Conservation (phyloP, 768 basidiomycete genomes). For the Cystofilobasidium bisporidii region DNA sequence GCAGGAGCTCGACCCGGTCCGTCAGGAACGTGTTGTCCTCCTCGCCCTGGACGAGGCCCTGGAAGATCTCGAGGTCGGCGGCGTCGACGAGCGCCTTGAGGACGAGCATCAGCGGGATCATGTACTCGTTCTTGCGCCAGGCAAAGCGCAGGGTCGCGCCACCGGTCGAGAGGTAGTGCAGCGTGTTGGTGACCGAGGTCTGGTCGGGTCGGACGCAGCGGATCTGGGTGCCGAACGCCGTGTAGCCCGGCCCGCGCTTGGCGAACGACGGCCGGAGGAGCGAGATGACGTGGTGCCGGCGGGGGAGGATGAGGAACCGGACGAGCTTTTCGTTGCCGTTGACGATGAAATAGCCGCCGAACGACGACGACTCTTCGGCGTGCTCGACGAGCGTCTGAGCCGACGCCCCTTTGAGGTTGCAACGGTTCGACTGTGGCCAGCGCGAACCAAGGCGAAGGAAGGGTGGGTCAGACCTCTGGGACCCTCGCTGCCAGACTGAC, state of each 20-base stretch:
- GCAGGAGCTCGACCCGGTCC: constrained; percentile 85
- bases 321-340: constrained; percentile 99
- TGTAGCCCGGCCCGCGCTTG: constrained; percentile 90
- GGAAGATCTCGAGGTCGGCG: constrained; percentile 92
- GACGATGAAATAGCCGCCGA: constrained; percentile 96
- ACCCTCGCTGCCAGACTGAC: too few relatives aligned
- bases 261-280: constrained; percentile 67
- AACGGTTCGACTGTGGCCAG: constrained; percentile 63
- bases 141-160: constrained; percentile 93
- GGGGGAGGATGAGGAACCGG: constrained; percentile 90
- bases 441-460: background rate
- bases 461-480: too few relatives aligned
- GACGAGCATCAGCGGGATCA: constrained; percentile 92
- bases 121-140: constrained; percentile 97
- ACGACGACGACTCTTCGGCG: constrained; percentile 96
- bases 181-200: constrained; percentile 81
- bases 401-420: constrained; percentile 76
- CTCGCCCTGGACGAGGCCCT: constrained; percentile 91
- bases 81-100: constrained; percentile 85
- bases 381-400: constrained; percentile 76
- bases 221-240: constrained; percentile 86
- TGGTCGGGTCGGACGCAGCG: constrained; percentile 91
- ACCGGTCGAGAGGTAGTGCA: constrained; percentile 96
- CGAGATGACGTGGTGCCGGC: constrained; percentile 89
- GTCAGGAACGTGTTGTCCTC: constrained; percentile 95